Conservation (phyloP, 352 stramenopile genomes). For the Pelagophyceae sp. region DNA sequence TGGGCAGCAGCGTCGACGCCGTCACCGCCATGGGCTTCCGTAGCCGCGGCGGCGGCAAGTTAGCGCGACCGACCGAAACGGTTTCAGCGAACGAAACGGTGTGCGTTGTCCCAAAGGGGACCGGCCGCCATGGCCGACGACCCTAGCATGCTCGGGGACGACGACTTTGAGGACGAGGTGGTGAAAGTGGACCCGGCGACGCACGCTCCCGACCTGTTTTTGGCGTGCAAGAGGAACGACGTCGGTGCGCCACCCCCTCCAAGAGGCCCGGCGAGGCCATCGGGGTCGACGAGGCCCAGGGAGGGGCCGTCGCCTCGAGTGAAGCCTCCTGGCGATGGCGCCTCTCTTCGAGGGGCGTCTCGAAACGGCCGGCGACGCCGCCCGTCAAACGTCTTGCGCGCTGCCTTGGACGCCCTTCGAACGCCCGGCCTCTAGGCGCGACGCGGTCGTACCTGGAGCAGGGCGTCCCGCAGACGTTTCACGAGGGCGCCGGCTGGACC, state of each 20-base stretch:
- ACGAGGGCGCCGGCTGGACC: neutral
- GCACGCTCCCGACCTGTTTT: conserved; percentile 16
- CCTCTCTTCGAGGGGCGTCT: too few species aligned
- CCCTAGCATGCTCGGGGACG: neutral
- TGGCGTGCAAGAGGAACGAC: conserved; percentile 13
- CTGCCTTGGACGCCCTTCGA: neutral
- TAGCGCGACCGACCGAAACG: neutral
- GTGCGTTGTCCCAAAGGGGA: neutral
- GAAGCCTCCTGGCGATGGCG: too few species aligned
- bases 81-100: neutral
- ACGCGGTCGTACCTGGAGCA: neutral
- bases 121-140: neutral
- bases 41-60: conserved; percentile 10
- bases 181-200: conserved; percentile 18
- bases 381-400: neutral
- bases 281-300: neutral
- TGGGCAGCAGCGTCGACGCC: neutral
- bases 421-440: neutral
- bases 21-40: conserved; percentile 1
- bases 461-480: neutral
- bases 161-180: conserved; percentile 26
- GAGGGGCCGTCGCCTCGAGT: too few species aligned
- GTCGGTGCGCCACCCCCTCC: too few species aligned
- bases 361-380: too few species aligned
- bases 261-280: neutral